Evolutionary conservation across 441 rosid species (phyloP), one percentile per base, ranked within the genome.

Genomic region (Euphorbia schlechtendalii): DNA sequence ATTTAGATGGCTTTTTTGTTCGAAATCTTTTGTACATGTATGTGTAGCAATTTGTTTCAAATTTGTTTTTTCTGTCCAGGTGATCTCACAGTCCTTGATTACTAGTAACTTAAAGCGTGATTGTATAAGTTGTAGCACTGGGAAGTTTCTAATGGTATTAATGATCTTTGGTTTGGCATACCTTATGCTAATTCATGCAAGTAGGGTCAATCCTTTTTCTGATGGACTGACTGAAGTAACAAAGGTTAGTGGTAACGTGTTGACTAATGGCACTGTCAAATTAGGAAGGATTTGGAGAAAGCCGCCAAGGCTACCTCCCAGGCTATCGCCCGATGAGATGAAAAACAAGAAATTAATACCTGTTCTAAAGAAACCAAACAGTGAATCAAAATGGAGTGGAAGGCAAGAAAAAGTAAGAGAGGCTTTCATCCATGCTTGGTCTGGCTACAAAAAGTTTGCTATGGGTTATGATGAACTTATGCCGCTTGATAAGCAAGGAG

Each of bases 381-480:
- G 69, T 41, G 83, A 79, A 62, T 76, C 80, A 24, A 70, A 73
- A 76, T 92, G 96, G 97, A 69, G 62, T 64, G 82, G 66, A 15
- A 82, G 90, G 64, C 89, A 88, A 71, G 80, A 78, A 55, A 84
- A 68, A 51, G 97, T 92, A 58, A 86, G 86, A 77, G 86, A 86
- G 18, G 92, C 98, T 67, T 92, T 92, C 75, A 69, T 85, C 69
- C 83, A 87, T 76, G 98, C 98, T 20, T 94, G 99, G 98, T 82
- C 88, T 56, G 99, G 98, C 59, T 94, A 94, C 72, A 87, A 82
- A 76, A 87, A 81, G 73, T 84, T 73, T 45, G 96, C 99, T 27
- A 86, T 91, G 89, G 99, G 96, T 68, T 84, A 74, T 74, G 98
- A 94, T 77, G 99, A 94, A 78, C 96, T 94, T 59, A 85, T 86